Percentiles rank a stretch among this genome's conserved stretches.
Evolutionary conservation across 805 yeast species (phyloP).

Genomic region (Metschnikowia vanudenii): DNA sequence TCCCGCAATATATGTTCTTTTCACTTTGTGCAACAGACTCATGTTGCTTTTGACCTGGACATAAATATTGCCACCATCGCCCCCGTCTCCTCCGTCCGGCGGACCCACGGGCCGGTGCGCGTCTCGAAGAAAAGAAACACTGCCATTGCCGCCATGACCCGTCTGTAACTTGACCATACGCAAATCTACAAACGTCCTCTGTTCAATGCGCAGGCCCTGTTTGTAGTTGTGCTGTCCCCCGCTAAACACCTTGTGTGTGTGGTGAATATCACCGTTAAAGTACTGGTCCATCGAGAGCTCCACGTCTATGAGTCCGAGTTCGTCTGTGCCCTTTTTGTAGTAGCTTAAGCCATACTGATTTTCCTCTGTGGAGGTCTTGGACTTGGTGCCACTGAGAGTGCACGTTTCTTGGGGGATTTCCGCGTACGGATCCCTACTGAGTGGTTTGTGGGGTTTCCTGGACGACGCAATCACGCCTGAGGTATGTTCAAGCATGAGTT

Average conservation of each 20-base stretch:
- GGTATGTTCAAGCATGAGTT: background rate
- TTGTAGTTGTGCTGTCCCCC: constrained; percentile 28
- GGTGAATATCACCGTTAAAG: constrained; percentile 41
- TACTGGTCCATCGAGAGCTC: constrained; percentile 31
- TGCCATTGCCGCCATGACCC: constrained; percentile 90
- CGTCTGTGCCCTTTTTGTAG: constrained; percentile 9
- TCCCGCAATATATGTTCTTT: constrained; percentile 65
- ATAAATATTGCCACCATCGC: constrained; percentile 84
- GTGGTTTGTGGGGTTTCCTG: background rate
- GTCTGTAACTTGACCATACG: constrained; percentile 63
- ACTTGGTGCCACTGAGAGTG: background rate
- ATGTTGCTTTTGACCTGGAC: constrained; percentile 75
- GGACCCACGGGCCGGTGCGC: constrained; percentile 87
- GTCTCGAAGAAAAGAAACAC: constrained; percentile 81
- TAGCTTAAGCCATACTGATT: constrained; percentile 10
- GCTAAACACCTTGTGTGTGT: constrained; percentile 37
- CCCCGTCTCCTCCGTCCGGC: constrained; percentile 99
- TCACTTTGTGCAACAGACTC: constrained; percentile 67
- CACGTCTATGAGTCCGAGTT: constrained; percentile 14
- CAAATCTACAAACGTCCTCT: constrained; percentile 43
- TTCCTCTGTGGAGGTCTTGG: constrained; percentile 1
- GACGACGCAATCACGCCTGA: background rate
- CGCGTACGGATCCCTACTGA: constrained; percentile 13
- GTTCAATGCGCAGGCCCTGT: constrained; percentile 36
- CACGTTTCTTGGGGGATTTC: constrained; percentile 13